Conservation (phyloP, 2,329 filamentous ascomycete species). For the Celoporthe dispersa region DNA sequence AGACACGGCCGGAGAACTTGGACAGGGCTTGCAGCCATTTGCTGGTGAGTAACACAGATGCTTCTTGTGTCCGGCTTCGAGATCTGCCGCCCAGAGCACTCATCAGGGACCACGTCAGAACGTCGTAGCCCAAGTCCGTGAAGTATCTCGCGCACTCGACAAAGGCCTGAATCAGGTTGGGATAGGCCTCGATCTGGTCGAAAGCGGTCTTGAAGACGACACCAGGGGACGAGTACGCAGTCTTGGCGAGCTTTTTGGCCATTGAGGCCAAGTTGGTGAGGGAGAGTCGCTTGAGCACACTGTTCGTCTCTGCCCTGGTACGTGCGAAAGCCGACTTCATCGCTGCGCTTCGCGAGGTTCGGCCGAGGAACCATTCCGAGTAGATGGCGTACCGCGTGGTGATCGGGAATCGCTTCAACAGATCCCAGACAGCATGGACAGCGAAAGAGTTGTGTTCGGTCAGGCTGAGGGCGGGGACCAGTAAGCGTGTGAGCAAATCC, state of each 20-base stretch:
- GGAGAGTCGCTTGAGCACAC: conserved; percentile 86
- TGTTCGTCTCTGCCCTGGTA: conserved; percentile 77
- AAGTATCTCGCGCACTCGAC: conserved; percentile 96
- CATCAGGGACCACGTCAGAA: conserved; percentile 89
- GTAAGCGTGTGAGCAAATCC: conserved; percentile 77
- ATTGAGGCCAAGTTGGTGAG: conserved; percentile 85
- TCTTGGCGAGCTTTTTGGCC: conserved; percentile 87
- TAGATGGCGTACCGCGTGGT: conserved; percentile 85
- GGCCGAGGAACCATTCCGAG: conserved; percentile 86
- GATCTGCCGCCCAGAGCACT: conserved; percentile 68
- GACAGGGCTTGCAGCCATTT: conserved; percentile 90
- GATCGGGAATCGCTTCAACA: conserved; percentile 79
- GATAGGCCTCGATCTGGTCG: conserved; percentile 89
- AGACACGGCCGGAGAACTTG: conserved; percentile 88
- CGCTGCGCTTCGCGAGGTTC: conserved; percentile 74
- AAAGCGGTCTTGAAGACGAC: conserved; percentile 90
- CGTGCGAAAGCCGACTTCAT: conserved; percentile 79
- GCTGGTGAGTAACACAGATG: conserved; percentile 75
- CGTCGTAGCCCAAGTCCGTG: conserved; percentile 88
- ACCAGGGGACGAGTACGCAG: conserved; percentile 88
- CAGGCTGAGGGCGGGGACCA: conserved; percentile 88
- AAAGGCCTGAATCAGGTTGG: conserved; percentile 91
- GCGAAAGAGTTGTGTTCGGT: conserved; percentile 82
- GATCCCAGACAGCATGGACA: conserved; percentile 83
- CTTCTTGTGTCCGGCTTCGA: conserved; percentile 65